phyloP scores from a whole-genome alignment of 1,284 basidiomycete species.

The Ustilago crameri region DNA sequence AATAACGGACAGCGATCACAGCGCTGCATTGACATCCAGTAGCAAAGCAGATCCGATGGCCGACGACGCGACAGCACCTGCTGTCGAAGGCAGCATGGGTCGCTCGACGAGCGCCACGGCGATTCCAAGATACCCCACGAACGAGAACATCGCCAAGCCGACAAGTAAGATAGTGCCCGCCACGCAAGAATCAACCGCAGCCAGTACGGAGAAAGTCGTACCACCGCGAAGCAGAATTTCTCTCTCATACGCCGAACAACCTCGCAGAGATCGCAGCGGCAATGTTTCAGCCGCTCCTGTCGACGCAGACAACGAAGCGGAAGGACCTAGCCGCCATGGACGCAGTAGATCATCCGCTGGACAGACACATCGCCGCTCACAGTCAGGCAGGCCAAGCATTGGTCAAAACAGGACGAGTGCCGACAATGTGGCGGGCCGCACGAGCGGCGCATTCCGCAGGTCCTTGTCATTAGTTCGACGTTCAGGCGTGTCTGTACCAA shows the following conservation, averaged over 20 bases:
- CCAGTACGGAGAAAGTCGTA: background rate
- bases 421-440: conserved; percentile 12
- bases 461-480: conserved; percentile 17
- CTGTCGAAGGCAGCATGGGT: background rate
- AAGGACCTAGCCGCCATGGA: background rate
- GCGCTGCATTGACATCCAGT: background rate
- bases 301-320: background rate
- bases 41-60: background rate
- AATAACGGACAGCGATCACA: background rate
- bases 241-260: conserved; percentile 24
- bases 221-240: conserved; percentile 15
- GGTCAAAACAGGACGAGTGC: conserved; percentile 11
- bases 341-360: background rate
- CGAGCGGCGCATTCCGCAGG: conserved; percentile 18
- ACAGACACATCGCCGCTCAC: conserved; percentile 26
- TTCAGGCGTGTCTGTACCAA: conserved; percentile 9
- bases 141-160: conserved; percentile 11
- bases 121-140: conserved; percentile 19
- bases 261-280: conserved; percentile 13
- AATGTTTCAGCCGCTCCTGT: conserved; percentile 7
- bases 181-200: background rate
- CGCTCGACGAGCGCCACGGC: conserved; percentile 5
- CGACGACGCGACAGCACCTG: conserved; percentile 2
- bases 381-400: conserved; percentile 12
- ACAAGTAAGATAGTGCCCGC: conserved; percentile 6